Conservation (phyloP, 2,329 filamentous ascomycete species). For the Pseudocercospora cruenta region DNA sequence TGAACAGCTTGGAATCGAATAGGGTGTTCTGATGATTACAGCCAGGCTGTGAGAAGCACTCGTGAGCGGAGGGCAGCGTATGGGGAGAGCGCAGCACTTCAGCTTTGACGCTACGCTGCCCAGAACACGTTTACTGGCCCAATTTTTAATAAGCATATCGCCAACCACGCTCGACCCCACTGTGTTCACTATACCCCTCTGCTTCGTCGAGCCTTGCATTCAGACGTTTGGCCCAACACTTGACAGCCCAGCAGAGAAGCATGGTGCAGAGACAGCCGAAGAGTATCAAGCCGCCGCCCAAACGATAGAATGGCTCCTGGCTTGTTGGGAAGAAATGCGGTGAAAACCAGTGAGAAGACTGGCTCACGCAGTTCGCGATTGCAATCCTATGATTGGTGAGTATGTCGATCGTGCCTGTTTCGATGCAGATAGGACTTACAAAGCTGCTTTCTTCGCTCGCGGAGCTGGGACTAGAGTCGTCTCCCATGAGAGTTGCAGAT, state of each 20-base stretch:
- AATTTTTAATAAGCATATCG: slow-evolving; percentile 28
- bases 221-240: slow-evolving; percentile 33
- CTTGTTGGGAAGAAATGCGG: slow-evolving; percentile 43
- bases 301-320: slow-evolving; percentile 24
- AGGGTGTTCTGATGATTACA: not conserved
- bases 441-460: slow-evolving; percentile 46
- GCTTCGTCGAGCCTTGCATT: slow-evolving; percentile 37
- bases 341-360: slow-evolving; percentile 48
- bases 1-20: not conserved
- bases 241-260: slow-evolving; percentile 27
- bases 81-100: too few species aligned
- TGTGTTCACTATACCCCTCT: slow-evolving; percentile 33
- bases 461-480: slow-evolving; percentile 43
- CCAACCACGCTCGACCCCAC: slow-evolving; percentile 37
- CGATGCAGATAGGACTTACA: slow-evolving; percentile 21
- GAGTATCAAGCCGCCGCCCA: slow-evolving; percentile 22
- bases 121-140: not conserved
- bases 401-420: not conserved
- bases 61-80: too few species aligned
- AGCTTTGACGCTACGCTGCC: not conserved
- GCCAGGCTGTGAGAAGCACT: too few species aligned
- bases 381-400: slow-evolving; percentile 35
- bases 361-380: slow-evolving; percentile 48
- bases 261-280: slow-evolving; percentile 27
- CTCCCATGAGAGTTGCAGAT: slow-evolving; percentile 19